A percentile compares a stretch with the other conserved stretches of the same genome.
Conservation (phyloP, 768 basidiomycete genomes). For the Jaapia argillacea region DNA sequence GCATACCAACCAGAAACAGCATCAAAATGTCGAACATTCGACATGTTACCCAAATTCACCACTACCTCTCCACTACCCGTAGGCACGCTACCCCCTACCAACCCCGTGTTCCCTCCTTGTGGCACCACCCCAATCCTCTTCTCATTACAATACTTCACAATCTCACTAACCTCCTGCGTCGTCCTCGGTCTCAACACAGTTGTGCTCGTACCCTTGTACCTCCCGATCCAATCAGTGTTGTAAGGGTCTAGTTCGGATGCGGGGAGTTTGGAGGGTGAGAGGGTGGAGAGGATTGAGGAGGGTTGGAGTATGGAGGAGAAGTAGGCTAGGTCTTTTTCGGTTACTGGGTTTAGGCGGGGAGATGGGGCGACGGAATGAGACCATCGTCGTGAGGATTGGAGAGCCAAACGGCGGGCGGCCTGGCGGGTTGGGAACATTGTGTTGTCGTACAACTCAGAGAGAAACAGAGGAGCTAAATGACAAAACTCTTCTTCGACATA, state of each 20-base stretch:
- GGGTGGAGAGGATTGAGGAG: conserved; percentile 58
- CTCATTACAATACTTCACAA: conserved; percentile 80
- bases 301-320: conserved; percentile 57
- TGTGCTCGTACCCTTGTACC: conserved; percentile 76
- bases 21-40: conserved; percentile 73
- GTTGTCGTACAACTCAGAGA: not conserved
- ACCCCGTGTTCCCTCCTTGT: conserved; percentile 96
- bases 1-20: conserved; percentile 57
- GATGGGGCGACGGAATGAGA: conserved; percentile 14
- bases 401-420: conserved; percentile 1
- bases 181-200: conserved; percentile 87
- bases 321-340: conserved; percentile 49
- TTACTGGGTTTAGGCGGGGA: conserved; percentile 36
- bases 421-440: conserved; percentile 8
- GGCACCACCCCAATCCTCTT: conserved; percentile 85
- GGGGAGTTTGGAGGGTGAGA: conserved; percentile 36
- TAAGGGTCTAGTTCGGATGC: conserved; percentile 61
- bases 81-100: conserved; percentile 93
- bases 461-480: not conserved
- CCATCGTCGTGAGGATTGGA: conserved; percentile 8
- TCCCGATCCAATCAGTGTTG: conserved; percentile 96
- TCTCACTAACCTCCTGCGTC: conserved; percentile 78
- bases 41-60: conserved; percentile 76
- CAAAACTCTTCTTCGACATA: too few species aligned
- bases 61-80: conserved; percentile 73